Conservation (phyloP, 352 stramenopile species). For the Globisporangium parvum region DNA sequence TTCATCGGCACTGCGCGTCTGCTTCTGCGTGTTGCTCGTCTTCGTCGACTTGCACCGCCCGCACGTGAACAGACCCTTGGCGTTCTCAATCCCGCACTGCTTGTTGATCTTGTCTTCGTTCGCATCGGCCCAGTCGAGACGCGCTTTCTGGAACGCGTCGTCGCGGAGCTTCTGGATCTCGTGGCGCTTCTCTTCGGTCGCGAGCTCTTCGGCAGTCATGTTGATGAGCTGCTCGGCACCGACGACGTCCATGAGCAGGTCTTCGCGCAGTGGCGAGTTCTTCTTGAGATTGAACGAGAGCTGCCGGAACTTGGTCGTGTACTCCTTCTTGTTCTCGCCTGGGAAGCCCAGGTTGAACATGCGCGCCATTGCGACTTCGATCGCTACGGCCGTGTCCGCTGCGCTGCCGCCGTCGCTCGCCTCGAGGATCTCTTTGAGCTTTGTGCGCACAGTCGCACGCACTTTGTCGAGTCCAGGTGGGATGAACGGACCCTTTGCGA, state of each 20-base stretch:
- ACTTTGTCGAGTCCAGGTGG: conserved; percentile 66
- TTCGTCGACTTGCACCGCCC: conserved; percentile 94
- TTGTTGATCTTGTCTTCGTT: conserved; percentile 92
- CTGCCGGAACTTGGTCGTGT: conserved; percentile 84
- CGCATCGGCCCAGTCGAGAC: conserved; percentile 85
- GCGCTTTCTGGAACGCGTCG: conserved; percentile 79
- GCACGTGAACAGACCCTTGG: conserved; percentile 87
- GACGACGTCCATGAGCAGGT: conserved; percentile 64
- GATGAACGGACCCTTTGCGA: conserved; percentile 36
- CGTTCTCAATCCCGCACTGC: conserved; percentile 75
- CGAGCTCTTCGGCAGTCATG: conserved; percentile 84
- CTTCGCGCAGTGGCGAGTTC: conserved; percentile 72
- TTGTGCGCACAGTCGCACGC: conserved; percentile 69
- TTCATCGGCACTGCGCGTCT: conserved; percentile 97
- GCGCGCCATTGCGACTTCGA: conserved; percentile 75
- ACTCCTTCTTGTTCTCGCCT: conserved; percentile 84
- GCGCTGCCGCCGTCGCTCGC: conserved; percentile 39
- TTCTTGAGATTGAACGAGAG: conserved; percentile 91
- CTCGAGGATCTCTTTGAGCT: conserved; percentile 73
- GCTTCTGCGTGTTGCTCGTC: conserved; percentile 96
- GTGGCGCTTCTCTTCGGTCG: conserved; percentile 80
- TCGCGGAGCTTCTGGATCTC: conserved; percentile 81
- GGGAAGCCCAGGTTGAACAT: conserved; percentile 62
- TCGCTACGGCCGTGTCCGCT: conserved; percentile 47
- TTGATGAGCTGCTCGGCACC: conserved; percentile 68